Conservation (phyloP, 371 early-diverging fungal genomes). For the Mucor ambiguus region DNA sequence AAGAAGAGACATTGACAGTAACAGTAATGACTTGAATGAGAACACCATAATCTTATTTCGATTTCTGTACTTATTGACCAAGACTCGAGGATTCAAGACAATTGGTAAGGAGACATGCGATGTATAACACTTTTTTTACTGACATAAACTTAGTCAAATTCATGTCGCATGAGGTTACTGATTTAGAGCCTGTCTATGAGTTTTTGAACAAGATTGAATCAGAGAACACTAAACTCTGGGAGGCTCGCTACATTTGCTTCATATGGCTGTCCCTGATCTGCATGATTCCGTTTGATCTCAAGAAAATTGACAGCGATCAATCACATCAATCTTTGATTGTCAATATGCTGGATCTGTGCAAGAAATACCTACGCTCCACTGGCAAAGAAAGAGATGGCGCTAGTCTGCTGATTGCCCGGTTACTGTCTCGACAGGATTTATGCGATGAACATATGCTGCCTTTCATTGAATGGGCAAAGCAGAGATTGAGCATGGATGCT, state of each 20-base stretch:
- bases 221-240: conserved; percentile 56
- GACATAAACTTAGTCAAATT: conserved; percentile 63
- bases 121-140: not conserved
- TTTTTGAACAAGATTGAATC: conserved; percentile 49
- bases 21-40: not conserved
- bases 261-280: conserved; percentile 89
- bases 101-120: conserved; percentile 47
- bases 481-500: conserved; percentile 34
- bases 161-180: conserved; percentile 87
- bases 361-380: conserved; percentile 57
- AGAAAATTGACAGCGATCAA: conserved; percentile 68
- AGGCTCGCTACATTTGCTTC: conserved; percentile 74
- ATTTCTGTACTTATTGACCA: conserved; percentile 71
- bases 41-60: conserved; percentile 47
- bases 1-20: conserved; percentile 44
- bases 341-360: conserved; percentile 55
- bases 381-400: conserved; percentile 91
- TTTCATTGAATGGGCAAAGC: conserved; percentile 66
- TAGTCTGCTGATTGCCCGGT: conserved; percentile 74
- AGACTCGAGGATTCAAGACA: conserved; percentile 91
- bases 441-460: conserved; percentile 48
- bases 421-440: conserved; percentile 66
- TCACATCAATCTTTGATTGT: conserved; percentile 54
- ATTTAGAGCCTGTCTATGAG: conserved; percentile 83
- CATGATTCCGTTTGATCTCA: conserved; percentile 94